Conservation (phyloP, 2,329 filamentous ascomycete species). For the Venturiaceae sp. region DNA sequence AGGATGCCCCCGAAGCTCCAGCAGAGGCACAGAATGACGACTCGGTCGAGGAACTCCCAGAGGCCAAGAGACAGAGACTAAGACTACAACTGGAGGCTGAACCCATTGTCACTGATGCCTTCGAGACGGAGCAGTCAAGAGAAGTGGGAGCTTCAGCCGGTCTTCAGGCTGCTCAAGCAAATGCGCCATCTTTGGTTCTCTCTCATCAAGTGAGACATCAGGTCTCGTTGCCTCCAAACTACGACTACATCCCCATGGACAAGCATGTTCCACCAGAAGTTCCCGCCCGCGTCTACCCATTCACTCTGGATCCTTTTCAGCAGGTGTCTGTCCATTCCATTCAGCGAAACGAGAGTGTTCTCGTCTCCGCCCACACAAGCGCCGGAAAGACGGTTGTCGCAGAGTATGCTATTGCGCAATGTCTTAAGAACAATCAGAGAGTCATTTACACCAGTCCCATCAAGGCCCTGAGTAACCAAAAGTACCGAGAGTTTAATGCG, state of each 20-base stretch:
- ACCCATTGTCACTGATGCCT: slow-evolving; percentile 83
- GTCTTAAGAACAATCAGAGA: slow-evolving; percentile 91
- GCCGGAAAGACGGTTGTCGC: slow-evolving; percentile 97
- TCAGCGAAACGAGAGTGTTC: slow-evolving; percentile 87
- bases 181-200: slow-evolving; percentile 64
- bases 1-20: slow-evolving; percentile 25
- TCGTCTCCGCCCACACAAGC: slow-evolving; percentile 95
- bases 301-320: slow-evolving; percentile 95
- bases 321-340: slow-evolving; percentile 91
- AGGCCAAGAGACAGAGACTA: slow-evolving; percentile 52
- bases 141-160: slow-evolving; percentile 76
- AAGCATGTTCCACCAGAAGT: slow-evolving; percentile 83
- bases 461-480: slow-evolving; percentile 97
- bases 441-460: slow-evolving; percentile 99
- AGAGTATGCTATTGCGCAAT: slow-evolving; percentile 96
- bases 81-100: slow-evolving; percentile 54
- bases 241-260: slow-evolving; percentile 90
- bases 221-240: slow-evolving; percentile 87
- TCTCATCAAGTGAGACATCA: slow-evolving; percentile 99
- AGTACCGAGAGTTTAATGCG: slow-evolving; percentile 91
- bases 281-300: slow-evolving; percentile 75
- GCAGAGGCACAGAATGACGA: slow-evolving; percentile 15
- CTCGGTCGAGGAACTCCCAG: slow-evolving; percentile 29
- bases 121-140: slow-evolving; percentile 89
- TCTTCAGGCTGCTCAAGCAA: slow-evolving; percentile 46